phyloP scores from a whole-genome alignment of 2,329 filamentous ascomycete species.

The Mariannaea sp. region DNA sequence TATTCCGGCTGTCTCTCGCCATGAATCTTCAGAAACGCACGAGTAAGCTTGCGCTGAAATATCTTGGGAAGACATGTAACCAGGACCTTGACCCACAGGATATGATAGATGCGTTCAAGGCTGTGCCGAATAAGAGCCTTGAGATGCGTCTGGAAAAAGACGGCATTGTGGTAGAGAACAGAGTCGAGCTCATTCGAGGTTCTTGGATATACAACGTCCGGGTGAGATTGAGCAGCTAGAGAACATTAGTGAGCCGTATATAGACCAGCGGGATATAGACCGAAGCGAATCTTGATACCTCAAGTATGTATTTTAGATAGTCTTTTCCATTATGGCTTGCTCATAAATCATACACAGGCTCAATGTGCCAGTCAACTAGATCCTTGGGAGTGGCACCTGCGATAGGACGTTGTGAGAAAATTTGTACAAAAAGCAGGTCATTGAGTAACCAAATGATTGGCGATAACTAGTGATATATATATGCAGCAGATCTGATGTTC shows the following conservation, averaged over 20 bases:
- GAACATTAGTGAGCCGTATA: neutral
- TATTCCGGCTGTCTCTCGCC: slow-evolving; percentile 9
- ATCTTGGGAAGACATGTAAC: neutral
- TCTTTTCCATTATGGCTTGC: neutral
- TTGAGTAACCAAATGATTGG: too few species aligned
- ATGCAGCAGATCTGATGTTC: too few species aligned
- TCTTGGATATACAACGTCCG: slow-evolving; percentile 13
- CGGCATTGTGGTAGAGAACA: neutral
- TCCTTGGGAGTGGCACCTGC: too few species aligned
- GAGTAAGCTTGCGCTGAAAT: neutral
- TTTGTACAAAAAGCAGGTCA: too few species aligned
- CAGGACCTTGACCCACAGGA: neutral
- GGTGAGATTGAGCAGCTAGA: neutral
- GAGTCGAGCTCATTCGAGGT: slow-evolving; percentile 1
- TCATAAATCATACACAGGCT: too few species aligned
- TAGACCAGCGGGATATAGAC: neutral
- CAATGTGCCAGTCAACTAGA: too few species aligned
- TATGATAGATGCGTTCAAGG: neutral
- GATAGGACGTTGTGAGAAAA: too few species aligned
- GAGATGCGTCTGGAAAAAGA: neutral
- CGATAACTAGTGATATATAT: too few species aligned
- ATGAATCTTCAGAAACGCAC: slow-evolving; percentile 6
- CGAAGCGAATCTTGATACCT: neutral
- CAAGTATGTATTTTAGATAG: neutral
- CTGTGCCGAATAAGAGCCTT: neutral